phyloP scores from a whole-genome alignment of 2,329 filamentous ascomycete genomes.

The Alternaria arbusti region DNA sequence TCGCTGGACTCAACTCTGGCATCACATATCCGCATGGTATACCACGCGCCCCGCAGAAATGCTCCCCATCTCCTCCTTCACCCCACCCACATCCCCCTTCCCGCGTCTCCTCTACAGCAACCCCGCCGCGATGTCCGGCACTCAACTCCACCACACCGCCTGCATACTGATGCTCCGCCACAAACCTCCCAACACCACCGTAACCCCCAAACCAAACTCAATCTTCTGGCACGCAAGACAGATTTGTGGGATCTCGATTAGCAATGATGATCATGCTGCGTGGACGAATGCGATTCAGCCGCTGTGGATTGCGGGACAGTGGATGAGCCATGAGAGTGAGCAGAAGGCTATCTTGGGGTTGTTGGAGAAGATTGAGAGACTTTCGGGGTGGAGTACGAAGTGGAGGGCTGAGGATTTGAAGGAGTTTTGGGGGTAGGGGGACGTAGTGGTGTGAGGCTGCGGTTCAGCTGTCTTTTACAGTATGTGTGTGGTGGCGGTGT shows the following conservation, averaged over 20 bases:
- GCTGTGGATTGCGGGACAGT: conserved; percentile 57
- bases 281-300: conserved; percentile 57
- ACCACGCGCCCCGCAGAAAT: conserved; percentile 32
- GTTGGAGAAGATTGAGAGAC: conserved; percentile 57
- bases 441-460: not conserved
- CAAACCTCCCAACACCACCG: conserved; percentile 32
- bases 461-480: not conserved
- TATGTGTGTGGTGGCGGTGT: not conserved
- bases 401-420: conserved; percentile 62
- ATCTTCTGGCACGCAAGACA: conserved; percentile 58
- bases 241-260: conserved; percentile 55
- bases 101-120: conserved; percentile 23
- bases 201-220: conserved; percentile 28
- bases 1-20: conserved; percentile 42
- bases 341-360: conserved; percentile 57
- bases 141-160: conserved; percentile 24
- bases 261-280: conserved; percentile 53
- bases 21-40: conserved; percentile 44
- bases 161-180: conserved; percentile 19
- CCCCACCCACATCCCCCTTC: conserved; percentile 10
- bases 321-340: conserved; percentile 54
- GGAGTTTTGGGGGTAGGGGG: conserved; percentile 55
- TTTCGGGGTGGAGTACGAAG: conserved; percentile 61
- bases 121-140: conserved; percentile 23
- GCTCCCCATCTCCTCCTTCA: conserved; percentile 12